phyloP scores from a whole-genome alignment of 2,329 filamentous ascomycete genomes.

The Teratosphaeria destructans region DNA sequence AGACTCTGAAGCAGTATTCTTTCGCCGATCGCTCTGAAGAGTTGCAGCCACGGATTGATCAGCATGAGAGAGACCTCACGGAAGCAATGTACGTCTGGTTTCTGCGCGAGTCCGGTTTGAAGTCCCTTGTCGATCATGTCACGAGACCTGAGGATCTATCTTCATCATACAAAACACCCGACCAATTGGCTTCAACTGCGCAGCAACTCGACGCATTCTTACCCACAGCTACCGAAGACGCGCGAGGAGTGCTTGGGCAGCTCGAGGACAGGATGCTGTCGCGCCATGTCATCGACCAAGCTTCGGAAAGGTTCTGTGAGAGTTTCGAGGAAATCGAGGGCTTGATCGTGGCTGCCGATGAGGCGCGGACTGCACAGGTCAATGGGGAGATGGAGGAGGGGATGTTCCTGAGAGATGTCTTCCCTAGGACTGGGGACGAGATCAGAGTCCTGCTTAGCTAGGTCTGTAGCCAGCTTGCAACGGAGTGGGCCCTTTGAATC shows the following conservation, averaged over 20 bases:
- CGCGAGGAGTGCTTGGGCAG: slow-evolving; percentile 66
- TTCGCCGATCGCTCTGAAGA: slow-evolving; percentile 45
- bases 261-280: slow-evolving; percentile 64
- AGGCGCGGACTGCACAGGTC: slow-evolving; percentile 29
- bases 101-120: slow-evolving; percentile 62
- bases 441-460: slow-evolving; percentile 54
- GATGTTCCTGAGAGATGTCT: slow-evolving; percentile 42
- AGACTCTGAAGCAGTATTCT: slow-evolving; percentile 46
- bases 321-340: slow-evolving; percentile 67
- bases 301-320: slow-evolving; percentile 70
- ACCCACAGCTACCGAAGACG: slow-evolving; percentile 86
- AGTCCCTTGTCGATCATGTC: slow-evolving; percentile 29
- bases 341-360: slow-evolving; percentile 50
- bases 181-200: slow-evolving; percentile 52
- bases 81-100: slow-evolving; percentile 55
- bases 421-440: slow-evolving; percentile 54
- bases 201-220: slow-evolving; percentile 81
- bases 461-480: background rate
- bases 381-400: slow-evolving; percentile 27
- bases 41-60: slow-evolving; percentile 17
- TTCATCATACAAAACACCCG: slow-evolving; percentile 18
- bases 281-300: slow-evolving; percentile 68
- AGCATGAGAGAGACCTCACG: slow-evolving; percentile 41
- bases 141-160: slow-evolving; percentile 12
- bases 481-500: background rate